These are phyloP conservation scores for Plasmopara muralis DNA, from an alignment of 352 stramenopile species.

Conservation along the genomic window DNA sequence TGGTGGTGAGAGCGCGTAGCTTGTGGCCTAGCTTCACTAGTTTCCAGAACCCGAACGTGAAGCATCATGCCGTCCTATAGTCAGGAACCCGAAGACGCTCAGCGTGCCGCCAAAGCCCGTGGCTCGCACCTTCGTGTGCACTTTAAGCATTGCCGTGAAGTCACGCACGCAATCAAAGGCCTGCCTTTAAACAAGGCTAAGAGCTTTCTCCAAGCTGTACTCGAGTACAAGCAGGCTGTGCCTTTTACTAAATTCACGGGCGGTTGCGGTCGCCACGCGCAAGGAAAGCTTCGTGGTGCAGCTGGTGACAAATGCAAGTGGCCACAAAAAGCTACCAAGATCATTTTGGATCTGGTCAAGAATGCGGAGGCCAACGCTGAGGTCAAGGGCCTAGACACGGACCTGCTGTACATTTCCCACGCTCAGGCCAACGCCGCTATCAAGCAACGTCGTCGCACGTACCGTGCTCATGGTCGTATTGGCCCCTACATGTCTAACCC, in stretches of 20 bases:
- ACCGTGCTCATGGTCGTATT: conserved; percentile 96
- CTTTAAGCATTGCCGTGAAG: conserved; percentile 99
- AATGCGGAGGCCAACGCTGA: conserved; percentile 99
- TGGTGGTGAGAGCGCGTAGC: conserved; percentile 50
- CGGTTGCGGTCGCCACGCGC: conserved; percentile 95
- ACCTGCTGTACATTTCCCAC: conserved; percentile 96
- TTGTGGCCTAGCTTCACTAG: conserved; percentile 23
- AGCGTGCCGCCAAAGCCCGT: conserved; percentile 90
- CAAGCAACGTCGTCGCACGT: conserved; percentile 98
- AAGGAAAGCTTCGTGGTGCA: conserved; percentile 93
- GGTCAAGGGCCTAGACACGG: conserved; percentile 95
- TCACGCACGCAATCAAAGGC: conserved; percentile 97
- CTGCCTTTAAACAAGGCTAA: conserved; percentile 95
- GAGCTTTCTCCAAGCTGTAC: conserved; percentile 94
- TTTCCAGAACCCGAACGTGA: conserved; percentile 78
- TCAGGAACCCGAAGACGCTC: conserved; percentile 86
- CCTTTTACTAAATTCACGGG: conserved; percentile 99
- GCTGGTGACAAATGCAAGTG: conserved; percentile 97
- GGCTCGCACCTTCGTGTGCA: conserved; percentile 97
- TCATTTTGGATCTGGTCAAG: conserved; percentile 97
- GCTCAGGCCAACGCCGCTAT: conserved; percentile 97
- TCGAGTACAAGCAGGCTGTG: conserved; percentile 97
- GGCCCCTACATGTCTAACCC: conserved; percentile 98
- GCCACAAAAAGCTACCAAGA: conserved; percentile 98
- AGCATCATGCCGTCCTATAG: conserved; percentile 84